Conservation (phyloP, 2,329 filamentous ascomycete genomes). For the Trichoderma koningii region DNA sequence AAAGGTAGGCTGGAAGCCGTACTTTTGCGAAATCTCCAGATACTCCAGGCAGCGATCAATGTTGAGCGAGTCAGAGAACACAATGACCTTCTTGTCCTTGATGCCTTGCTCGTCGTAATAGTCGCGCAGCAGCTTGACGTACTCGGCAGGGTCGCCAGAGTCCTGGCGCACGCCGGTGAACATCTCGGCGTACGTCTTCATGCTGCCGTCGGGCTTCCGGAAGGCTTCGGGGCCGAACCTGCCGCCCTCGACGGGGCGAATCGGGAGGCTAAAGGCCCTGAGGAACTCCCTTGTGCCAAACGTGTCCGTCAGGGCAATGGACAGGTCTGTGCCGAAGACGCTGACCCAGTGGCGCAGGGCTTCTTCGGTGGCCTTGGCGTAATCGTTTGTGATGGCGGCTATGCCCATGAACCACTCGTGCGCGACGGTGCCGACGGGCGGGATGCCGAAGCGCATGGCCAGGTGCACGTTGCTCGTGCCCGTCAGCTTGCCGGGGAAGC, state of each 20-base stretch:
- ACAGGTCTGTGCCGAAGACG: slow-evolving; percentile 82
- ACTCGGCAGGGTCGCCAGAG: slow-evolving; percentile 80
- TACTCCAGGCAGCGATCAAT: slow-evolving; percentile 90
- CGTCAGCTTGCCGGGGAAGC: slow-evolving; percentile 70
- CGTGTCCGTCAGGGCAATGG: slow-evolving; percentile 92
- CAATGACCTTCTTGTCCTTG: slow-evolving; percentile 79
- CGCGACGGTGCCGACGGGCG: slow-evolving; percentile 83
- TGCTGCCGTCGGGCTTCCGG: slow-evolving; percentile 43
- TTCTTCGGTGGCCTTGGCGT: slow-evolving; percentile 78
- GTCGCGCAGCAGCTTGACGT: slow-evolving; percentile 73
- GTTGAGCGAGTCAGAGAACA: slow-evolving; percentile 94
- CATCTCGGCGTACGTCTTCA: slow-evolving; percentile 73
- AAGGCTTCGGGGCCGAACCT: slow-evolving; percentile 47
- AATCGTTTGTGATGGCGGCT: slow-evolving; percentile 85
- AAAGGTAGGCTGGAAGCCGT: slow-evolving; percentile 83
- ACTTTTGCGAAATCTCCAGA: slow-evolving; percentile 76
- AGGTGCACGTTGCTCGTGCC: slow-evolving; percentile 97
- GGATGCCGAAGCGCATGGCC: slow-evolving; percentile 86
- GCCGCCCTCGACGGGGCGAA: slow-evolving; percentile 48
- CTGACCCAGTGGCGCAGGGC: slow-evolving; percentile 86
- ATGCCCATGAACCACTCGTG: slow-evolving; percentile 99
- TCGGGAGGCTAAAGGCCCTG: slow-evolving; percentile 73
- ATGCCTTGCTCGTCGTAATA: slow-evolving; percentile 81
- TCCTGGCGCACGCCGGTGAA: slow-evolving; percentile 88
- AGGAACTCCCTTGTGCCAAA: slow-evolving; percentile 92